Conservation (phyloP, 208 protist genomes). For the Leishmania braziliensis region DNA sequence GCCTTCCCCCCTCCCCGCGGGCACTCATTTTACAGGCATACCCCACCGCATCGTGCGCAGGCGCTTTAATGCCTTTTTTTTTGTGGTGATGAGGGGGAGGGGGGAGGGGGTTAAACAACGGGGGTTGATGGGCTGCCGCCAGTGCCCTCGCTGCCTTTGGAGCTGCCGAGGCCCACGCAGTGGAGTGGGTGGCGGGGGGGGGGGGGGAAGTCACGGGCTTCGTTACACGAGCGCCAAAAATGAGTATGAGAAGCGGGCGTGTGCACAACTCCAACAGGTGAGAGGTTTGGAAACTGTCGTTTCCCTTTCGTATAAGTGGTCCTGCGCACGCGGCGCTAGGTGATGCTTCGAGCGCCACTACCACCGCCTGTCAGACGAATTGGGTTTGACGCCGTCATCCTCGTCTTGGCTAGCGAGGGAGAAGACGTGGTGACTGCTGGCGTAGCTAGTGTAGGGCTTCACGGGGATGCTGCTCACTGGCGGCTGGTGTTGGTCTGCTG, state of each 20-base stretch:
- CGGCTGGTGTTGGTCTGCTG: not conserved
- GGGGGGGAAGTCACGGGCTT: not conserved
- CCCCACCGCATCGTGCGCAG: not conserved
- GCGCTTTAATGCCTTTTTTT: not conserved
- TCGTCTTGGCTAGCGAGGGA: not conserved
- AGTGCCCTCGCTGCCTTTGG: not conserved
- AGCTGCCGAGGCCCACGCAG: not conserved
- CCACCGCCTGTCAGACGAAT: not conserved
- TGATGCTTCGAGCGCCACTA: not conserved
- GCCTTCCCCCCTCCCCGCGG: too few relatives aligned
- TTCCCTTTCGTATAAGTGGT: not conserved
- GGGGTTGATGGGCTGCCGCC: not conserved
- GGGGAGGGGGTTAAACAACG: not conserved
- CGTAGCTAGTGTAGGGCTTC: not conserved
- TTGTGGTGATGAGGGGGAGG: not conserved
- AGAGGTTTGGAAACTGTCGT: not conserved
- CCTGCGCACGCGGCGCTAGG: not conserved
- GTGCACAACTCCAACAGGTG: not conserved
- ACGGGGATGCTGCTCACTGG: not conserved
- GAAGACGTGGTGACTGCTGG: constrained; percentile 9
- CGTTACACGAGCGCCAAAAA: not conserved
- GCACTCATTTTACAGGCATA: not conserved
- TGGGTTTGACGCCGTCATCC: not conserved
- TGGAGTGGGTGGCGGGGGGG: too few relatives aligned
- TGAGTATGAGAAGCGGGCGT: not conserved